Conservation (phyloP, 1,284 basidiomycete genomes). For the Ceratobasidium sp. region DNA sequence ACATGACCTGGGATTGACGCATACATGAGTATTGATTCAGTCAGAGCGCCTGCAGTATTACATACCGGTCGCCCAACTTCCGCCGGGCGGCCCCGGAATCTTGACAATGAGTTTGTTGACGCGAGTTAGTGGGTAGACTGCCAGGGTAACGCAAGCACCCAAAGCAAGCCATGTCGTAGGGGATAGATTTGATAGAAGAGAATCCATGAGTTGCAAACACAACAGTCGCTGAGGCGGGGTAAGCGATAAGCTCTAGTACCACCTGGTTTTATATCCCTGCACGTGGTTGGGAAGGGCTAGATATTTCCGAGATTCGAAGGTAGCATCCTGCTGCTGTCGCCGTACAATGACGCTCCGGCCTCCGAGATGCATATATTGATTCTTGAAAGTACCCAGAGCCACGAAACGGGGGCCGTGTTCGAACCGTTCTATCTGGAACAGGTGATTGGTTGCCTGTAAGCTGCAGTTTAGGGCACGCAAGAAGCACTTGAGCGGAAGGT, state of each 20-base stretch:
- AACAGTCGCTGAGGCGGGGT: neutral
- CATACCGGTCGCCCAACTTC: constrained; percentile 9
- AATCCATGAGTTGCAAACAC: neutral
- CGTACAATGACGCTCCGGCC: constrained; percentile 17
- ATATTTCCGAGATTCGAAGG: neutral
- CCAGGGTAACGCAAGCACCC: neutral
- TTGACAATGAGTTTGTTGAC: neutral
- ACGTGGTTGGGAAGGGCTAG: neutral
- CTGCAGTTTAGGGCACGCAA: too few species aligned
- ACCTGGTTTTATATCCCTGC: neutral
- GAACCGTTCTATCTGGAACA: too few species aligned
- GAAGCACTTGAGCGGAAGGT: too few species aligned
- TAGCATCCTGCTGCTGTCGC: too few species aligned
- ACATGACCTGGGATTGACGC: constrained; percentile 18
- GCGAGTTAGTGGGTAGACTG: neutral
- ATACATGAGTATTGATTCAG: neutral
- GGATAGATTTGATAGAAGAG: neutral
- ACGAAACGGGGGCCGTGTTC: neutral
- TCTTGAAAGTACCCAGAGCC: neutral
- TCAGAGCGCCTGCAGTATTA: neutral
- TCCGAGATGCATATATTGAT: neutral
- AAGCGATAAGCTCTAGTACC: neutral
- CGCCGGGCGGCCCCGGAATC: constrained; percentile 17
- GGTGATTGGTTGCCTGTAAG: too few species aligned
- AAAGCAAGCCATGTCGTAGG: constrained; percentile 16